These are phyloP conservation scores for Pezicula neosporulosa DNA, from an alignment of 2,329 filamentous ascomycete genomes.

Conservation along the genomic window DNA sequence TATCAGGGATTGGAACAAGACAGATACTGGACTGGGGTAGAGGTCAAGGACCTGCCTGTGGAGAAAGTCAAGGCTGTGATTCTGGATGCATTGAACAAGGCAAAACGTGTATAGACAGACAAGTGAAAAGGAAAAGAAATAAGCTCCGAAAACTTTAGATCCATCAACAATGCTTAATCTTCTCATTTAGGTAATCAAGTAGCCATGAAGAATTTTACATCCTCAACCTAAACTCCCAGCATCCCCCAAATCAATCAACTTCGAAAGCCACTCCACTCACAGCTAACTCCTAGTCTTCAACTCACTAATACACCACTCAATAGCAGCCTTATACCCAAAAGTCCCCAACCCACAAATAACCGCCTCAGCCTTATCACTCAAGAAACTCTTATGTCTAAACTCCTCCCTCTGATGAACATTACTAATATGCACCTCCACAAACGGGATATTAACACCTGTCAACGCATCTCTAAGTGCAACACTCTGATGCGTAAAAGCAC, in stretches of 20 bases:
- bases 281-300: slow-evolving; percentile 30
- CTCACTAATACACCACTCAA: slow-evolving; percentile 49
- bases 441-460: slow-evolving; percentile 65
- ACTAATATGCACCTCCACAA: slow-evolving; percentile 73
- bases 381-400: slow-evolving; percentile 66
- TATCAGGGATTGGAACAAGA: slow-evolving; percentile 21
- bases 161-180: too few species aligned
- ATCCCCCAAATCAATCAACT: too few species aligned
- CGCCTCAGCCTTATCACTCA: slow-evolving; percentile 72
- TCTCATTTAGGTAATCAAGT: too few species aligned
- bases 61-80: slow-evolving; percentile 16
- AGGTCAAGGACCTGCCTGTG: slow-evolving; percentile 11
- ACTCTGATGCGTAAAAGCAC: slow-evolving; percentile 72
- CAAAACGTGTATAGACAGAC: background rate
- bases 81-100: slow-evolving; percentile 12
- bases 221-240: too few species aligned
- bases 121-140: too few species aligned
- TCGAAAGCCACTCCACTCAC: too few species aligned
- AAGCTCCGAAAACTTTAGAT: too few species aligned
- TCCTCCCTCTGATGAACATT: slow-evolving; percentile 71
- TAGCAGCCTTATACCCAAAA: slow-evolving; percentile 57
- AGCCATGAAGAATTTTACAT: too few species aligned
- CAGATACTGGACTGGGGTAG: slow-evolving; percentile 15
- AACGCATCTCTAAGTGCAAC: slow-evolving; percentile 75
- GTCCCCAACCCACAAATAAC: slow-evolving; percentile 68